Evolutionary conservation across 345 rosid genomes (phyloP), one percentile per base, ranked within the genome.

Genomic region (Arabidopsis suecica): DNA sequence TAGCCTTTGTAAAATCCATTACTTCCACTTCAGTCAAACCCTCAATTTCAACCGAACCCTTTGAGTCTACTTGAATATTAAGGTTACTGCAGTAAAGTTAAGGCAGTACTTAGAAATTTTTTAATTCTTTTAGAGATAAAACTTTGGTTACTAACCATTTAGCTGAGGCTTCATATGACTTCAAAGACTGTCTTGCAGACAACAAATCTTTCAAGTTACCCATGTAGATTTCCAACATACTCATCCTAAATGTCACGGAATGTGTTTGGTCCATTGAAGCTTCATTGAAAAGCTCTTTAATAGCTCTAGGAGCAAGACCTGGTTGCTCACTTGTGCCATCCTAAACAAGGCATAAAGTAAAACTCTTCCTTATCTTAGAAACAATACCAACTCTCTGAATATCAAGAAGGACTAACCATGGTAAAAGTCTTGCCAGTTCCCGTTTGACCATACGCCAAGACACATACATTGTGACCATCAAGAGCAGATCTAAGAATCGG

Each of bases 171-270:
- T 87, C 91, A 56, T 82, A 64, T 14, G 75, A 72, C 84, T 73
- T 84, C 57, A 50, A 58, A 53, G 79, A 65, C 28, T 72, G 84
- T 84, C 82, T 91, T 40, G 91, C 79, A 81, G 89, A 87, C 34
- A 94, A 86, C 23, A 94, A 82, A 82, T 94, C 97, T 72, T 87
- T 88, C 56, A 91, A 64, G 65, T 78, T 84, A 23, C 97, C 97
- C 96, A 88, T 83, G 77, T 94, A 91, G 55, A 94, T 93, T 82
- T 94, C 98, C 87, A 94, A 74, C 95, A 94, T 91, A 86, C 98
- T 91, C 80, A 94, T 90, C 1, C 93, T 87, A 73, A 91, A 86
- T 20, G 86, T 84, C 32, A 85, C 36, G 3, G 89, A 75, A 81
- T 79, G 71, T 3, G 86, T 80, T 55, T 76, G 81, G 36, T 84